A percentile compares a stretch with the other conserved stretches of the same genome.
Conservation (phyloP, 2,329 filamentous ascomycete genomes). For the Tolypocladium ophioglossoides region DNA sequence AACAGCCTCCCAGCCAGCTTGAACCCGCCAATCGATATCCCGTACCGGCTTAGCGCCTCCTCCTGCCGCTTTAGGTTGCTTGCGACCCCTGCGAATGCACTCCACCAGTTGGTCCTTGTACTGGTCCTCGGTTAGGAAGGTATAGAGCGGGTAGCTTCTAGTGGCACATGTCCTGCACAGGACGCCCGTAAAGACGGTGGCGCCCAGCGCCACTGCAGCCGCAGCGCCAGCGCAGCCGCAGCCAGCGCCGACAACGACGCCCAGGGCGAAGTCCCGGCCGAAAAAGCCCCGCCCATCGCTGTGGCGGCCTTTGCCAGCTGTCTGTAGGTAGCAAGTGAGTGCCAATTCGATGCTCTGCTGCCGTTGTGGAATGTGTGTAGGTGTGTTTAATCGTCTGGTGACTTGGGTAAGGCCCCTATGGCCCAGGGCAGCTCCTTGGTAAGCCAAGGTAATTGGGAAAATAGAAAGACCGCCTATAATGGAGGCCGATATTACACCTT, state of each 20-base stretch:
- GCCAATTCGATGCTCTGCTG: neutral
- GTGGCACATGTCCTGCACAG: constrained; percentile 33
- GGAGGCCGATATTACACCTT: too few relatives aligned
- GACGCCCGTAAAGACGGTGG: constrained; percentile 6
- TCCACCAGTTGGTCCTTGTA: constrained; percentile 34
- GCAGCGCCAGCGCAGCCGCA: constrained; percentile 7
- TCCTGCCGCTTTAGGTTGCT: too few relatives aligned
- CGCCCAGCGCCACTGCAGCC: constrained; percentile 8
- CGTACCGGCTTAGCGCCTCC: too few relatives aligned
- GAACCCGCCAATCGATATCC: too few relatives aligned
- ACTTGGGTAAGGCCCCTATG: too few relatives aligned
- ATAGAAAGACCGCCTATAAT: too few relatives aligned
- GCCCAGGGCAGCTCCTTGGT: too few relatives aligned
- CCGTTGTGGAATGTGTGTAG: too few relatives aligned
- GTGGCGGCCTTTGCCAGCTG: neutral
- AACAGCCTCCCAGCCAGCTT: too few relatives aligned
- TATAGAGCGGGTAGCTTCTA: constrained; percentile 38
- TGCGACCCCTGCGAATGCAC: constrained; percentile 9
- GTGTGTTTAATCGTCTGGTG: too few relatives aligned
- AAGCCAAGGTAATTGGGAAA: too few relatives aligned
- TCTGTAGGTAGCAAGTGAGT: neutral
- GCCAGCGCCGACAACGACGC: constrained; percentile 17
- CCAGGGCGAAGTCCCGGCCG: constrained; percentile 15
- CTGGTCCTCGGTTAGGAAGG: constrained; percentile 33
- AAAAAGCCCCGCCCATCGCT: constrained; percentile 2